Base-by-base conservation (phyloP, 2,329 filamentous ascomycete genomes). In the Fusarium brevicatenulatum region DNA sequence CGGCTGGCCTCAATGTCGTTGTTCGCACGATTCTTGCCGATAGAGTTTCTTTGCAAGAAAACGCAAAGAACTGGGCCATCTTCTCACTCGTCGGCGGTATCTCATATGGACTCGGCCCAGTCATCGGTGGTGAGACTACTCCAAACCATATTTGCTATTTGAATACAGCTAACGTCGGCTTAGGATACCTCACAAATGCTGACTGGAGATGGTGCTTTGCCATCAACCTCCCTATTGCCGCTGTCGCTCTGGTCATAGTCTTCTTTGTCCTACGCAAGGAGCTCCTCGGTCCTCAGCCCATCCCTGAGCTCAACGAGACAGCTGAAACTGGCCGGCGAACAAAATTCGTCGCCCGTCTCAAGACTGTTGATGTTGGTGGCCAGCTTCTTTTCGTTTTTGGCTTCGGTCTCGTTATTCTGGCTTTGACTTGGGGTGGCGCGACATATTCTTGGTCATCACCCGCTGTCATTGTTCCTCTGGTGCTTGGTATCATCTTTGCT, bases 161-260 rank as follows among this genome's bases (percentile, higher is more conserved):
- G 11, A 44, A 18, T 23, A 44, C 30, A 34, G 52, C 71, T 76
- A 34, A 77, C 23, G 21, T 39, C 7, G 5, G 12, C 7, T 19
- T 25, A 82, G 80, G 85, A 2, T 88, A 87, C 65, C 82, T 90
- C 18, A 87, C 87, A 25, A 81, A 83, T 40, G 80, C 84, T 8
- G 86, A 85, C 70, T 93, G 91, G 91, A 83, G 90, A 55, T 93
- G 91, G 86, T 91, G 89, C 76, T 93, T 93, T 77, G 89, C 86
- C 42, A 86, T 92, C 60, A 89, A 88, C 68, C 82, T 91, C n/a
- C 89, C 89, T 21, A 84, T 91, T 46, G 85, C 83, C 4, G 81
- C 85, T 7, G 73, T 87, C 25, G 87, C 86, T 10, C 82, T 91
- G 40, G 53, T 87, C n/a, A 66, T 89, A 44, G 83, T 89, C 55